Base-by-base conservation (phyloP, 768 basidiomycete genomes). In the Termitomyces sp. region DNA sequence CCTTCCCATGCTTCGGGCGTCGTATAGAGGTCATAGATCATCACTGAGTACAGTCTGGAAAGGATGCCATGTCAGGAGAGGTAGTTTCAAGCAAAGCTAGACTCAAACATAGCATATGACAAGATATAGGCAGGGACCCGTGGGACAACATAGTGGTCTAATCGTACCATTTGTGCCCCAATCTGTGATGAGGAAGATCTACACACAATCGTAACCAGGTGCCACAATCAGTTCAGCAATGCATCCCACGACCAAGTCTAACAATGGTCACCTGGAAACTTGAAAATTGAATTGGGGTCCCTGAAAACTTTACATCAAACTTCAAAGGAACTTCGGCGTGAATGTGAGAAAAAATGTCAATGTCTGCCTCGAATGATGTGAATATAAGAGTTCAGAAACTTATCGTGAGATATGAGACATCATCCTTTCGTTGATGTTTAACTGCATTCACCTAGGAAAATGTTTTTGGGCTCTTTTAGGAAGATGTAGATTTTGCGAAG, bases 1-100 rank as follows among this genome's bases (percentile, higher is more conserved):
- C 73, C 64, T 76, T 76, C 75, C 75, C 65, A 53, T 66, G 57
- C 67, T 61, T 70, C 68, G 76, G 56, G 72, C 60, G 61, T 60
- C 41, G 73, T 74, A 72, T 60, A 56, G 63, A 72, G 2, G 34
- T 13, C 34, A 32, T 12, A 9, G 69, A 53, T 67, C 67, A 76
- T 76, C 18, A 8, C 73, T 73, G 59, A 62, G 57, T 42, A 46
- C 53, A 48, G 27, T 59, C 46, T 48, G 29, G 31, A 39, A 53
- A 50, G 46, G 41, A 46, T 57, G 10, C 44, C 18, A 53, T n/a
- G 36, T 54, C 52, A 59, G 52, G 58, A 55, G 56, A 42, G 36
- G 29, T 46, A 16, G 46, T 41, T 53, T 39, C 31, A 46, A 24
- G 26, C n/a, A 6, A 26, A 50, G 34, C 10, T 53, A n/a, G 34